Conservation (phyloP, 805 yeast genomes). For the Teunomyces pallodes region DNA sequence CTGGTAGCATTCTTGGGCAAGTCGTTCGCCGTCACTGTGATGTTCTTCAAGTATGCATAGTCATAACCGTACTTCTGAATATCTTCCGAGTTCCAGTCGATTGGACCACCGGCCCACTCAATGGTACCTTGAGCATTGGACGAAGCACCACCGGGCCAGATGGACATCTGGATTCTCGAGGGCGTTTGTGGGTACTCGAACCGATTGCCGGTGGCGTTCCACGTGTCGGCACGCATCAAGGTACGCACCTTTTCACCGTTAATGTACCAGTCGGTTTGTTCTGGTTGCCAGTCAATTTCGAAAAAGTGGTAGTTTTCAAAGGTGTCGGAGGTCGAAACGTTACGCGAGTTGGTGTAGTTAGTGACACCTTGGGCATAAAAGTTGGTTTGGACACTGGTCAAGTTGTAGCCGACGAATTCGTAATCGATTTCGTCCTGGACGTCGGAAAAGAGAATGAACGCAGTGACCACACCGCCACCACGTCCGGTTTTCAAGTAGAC, state of each 20-base stretch:
- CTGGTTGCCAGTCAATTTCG: slow-evolving; percentile 80
- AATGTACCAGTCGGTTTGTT: slow-evolving; percentile 63
- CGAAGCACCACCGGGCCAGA: slow-evolving; percentile 75
- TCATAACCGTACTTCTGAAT: slow-evolving; percentile 76
- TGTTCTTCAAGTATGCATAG: slow-evolving; percentile 60
- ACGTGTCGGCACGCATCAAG: slow-evolving; percentile 57
- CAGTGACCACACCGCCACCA: slow-evolving; percentile 77
- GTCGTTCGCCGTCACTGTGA: slow-evolving; percentile 67
- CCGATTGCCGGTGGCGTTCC: slow-evolving; percentile 55
- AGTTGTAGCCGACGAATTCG: slow-evolving; percentile 79
- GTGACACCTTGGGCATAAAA: slow-evolving; percentile 73
- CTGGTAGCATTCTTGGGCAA: slow-evolving; percentile 48
- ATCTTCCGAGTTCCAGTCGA: slow-evolving; percentile 80
- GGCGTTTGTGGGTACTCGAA: slow-evolving; percentile 74
- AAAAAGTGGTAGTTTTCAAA: slow-evolving; percentile 70
- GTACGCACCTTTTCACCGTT: slow-evolving; percentile 71
- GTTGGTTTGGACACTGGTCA: slow-evolving; percentile 69
- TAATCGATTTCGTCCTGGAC: slow-evolving; percentile 89
- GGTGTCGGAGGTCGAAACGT: slow-evolving; percentile 49
- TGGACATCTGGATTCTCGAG: slow-evolving; percentile 64
- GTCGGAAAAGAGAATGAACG: slow-evolving; percentile 77
- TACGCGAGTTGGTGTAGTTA: slow-evolving; percentile 60
- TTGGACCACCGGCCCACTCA: slow-evolving; percentile 85
- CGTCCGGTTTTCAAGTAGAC: slow-evolving; percentile 72
- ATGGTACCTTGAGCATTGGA: slow-evolving; percentile 59